These are phyloP conservation scores for Neocucurbitaria cava DNA, from an alignment of 2,329 filamentous ascomycete species.

Conservation along the genomic window DNA sequence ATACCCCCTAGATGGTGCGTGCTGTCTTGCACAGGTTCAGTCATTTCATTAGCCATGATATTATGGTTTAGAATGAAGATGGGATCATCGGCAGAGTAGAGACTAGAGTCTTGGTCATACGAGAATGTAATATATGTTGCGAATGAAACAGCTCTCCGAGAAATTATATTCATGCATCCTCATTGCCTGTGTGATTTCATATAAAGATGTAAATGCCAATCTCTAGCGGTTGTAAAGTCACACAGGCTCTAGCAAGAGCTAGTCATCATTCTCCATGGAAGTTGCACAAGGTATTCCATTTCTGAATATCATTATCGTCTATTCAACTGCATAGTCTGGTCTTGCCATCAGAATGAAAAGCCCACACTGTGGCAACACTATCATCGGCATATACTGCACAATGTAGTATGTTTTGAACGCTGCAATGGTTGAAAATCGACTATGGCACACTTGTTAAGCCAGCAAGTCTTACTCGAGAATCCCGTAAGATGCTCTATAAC, in stretches of 20 bases:
- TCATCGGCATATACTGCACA: conserved; percentile 28
- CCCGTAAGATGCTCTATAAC: no score
- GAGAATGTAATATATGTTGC: not conserved
- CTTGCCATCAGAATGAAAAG: not conserved
- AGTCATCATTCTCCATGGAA: conserved; percentile 34
- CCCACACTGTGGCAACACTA: not conserved
- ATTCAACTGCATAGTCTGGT: conserved; percentile 31
- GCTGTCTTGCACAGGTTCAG: not conserved
- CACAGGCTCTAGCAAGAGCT: conserved; percentile 13
- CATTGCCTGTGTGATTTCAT: conserved; percentile 28
- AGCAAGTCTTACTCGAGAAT: no score
- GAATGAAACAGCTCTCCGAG: not conserved
- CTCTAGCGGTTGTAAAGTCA: no score
- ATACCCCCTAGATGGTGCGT: not conserved
- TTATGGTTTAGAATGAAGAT: not conserved
- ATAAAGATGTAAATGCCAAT: conserved; percentile 21
- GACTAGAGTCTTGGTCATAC: not conserved
- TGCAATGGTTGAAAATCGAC: no score
- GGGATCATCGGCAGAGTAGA: not conserved
- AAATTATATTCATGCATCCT: not conserved
- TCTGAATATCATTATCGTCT: conserved; percentile 38
- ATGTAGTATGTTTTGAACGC: conserved; percentile 42
- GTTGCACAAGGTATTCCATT: conserved; percentile 38
- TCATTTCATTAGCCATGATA: not conserved
- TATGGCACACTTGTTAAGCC: no score